These are phyloP conservation scores for Mycotypha africana DNA, from an alignment of 371 early-diverging fungal species.

Conservation along the genomic window DNA sequence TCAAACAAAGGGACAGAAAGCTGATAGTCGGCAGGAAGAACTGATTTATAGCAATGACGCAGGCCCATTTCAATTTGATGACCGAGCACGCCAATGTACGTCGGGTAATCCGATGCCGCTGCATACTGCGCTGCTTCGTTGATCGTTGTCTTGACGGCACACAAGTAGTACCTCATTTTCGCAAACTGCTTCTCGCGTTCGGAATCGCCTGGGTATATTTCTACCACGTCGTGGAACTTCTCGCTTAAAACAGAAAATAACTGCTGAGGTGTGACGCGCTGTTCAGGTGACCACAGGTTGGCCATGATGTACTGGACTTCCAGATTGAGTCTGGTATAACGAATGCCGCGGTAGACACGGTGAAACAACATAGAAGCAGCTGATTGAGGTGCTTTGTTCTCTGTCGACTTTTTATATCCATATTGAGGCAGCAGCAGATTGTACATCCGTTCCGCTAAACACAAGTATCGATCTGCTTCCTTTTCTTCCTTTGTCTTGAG, in stretches of 20 bases:
- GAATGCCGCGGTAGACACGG: constrained; percentile 3
- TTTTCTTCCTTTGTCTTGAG: constrained; percentile 4
- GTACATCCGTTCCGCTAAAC: constrained; percentile 24
- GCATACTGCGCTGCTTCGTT: constrained; percentile 2
- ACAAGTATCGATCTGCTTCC: constrained; percentile 12
- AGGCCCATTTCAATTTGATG: constrained; percentile 34
- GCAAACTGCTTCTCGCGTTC: constrained; percentile 12
- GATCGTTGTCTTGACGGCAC: constrained; percentile 5
- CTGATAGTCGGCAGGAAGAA: constrained; percentile 15
- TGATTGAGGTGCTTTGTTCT: neutral
- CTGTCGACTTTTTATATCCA: neutral
- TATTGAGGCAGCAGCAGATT: constrained; percentile 11
- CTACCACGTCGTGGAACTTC: neutral
- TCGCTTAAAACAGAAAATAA: constrained; percentile 1
- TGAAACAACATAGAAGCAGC: constrained; percentile 4
- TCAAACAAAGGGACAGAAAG: constrained; percentile 30
- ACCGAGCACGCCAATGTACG: constrained; percentile 20
- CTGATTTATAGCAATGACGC: constrained; percentile 27
- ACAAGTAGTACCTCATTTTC: constrained; percentile 1
- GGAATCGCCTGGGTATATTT: constrained; percentile 12
- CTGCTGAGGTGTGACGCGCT: neutral
- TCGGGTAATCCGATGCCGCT: constrained; percentile 4
- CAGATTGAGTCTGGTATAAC: neutral
- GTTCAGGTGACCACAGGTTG: neutral
- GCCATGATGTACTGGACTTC: neutral